Evolutionary conservation across 2,329 filamentous ascomycete species (phyloP), one percentile per base, ranked within the genome.

Genomic region (Penicillium rolfsii): DNA sequence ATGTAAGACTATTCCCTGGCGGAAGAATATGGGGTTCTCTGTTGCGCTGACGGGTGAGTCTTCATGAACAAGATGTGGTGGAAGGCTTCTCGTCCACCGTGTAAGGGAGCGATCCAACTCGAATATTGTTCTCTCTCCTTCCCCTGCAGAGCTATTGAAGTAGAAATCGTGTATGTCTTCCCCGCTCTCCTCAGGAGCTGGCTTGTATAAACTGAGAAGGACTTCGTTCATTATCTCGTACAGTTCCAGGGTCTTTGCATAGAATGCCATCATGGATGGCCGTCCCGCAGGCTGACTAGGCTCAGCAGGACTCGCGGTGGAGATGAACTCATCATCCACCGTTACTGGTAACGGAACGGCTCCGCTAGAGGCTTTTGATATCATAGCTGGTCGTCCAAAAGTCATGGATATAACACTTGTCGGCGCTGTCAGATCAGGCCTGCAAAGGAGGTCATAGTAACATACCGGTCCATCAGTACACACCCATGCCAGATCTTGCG

Each of bases 191-290:
- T 74, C 72, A 0, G 65, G 57, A 3, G 63, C 45, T 4, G 70
- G 66, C 19, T 68, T 72, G 46, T 75, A 74, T 2, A 74, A 45
- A 40, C 67, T 73, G 6, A 75, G 60, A 2, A 76, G 61, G 1
- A 76, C 70, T 35, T 76, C 70, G 49, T 76, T 73, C 58, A 77
- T 58, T 11, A 77, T 76, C 33, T 76, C 71, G 57, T 75, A 76
- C 3, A 77, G 60, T 43, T 75, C 72, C 9, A 76, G 64, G 0
- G 74, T 71, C 33, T 71, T 70, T 19, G 69, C 67, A 41, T 71
- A 76, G 49, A 76, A 76, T 0, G 69, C 68, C 63, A 75, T 71
- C 19, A 71, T 62, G 1, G 73, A 74, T 5, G 72, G 70, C 11
- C 58, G 63, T n/a, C 67, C 63, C 0, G 55, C 46, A 4, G 69